Percentiles rank a stretch among this genome's conserved stretches.
Conservation (phyloP, 108 stramenopile species). For the Cyclostephanos invisitatus region DNA sequence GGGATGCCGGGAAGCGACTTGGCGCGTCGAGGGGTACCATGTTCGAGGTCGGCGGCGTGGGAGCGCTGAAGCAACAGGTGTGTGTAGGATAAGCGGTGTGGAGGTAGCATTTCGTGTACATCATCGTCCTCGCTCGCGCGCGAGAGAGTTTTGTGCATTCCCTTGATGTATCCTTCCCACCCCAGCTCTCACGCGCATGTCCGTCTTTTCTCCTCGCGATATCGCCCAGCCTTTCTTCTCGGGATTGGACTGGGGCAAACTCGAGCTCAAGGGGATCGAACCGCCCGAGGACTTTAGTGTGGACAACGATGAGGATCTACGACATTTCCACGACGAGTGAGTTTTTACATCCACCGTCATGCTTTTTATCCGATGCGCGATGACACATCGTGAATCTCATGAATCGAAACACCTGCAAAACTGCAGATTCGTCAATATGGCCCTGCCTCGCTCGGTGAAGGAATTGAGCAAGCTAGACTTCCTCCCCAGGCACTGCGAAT, state of each 20-base stretch:
- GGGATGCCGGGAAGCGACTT: constrained; percentile 85
- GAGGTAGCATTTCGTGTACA: too few species aligned
- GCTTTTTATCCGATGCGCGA: too few species aligned
- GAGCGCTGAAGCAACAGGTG: constrained; percentile 83
- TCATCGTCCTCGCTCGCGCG: too few species aligned
- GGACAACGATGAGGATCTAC: constrained; percentile 73
- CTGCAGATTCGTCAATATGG: constrained; percentile 70
- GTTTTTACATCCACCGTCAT: constrained; percentile 6
- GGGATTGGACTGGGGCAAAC: constrained; percentile 89
- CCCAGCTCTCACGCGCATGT: not conserved
- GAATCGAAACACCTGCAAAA: not conserved
- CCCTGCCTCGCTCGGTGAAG: constrained; percentile 78
- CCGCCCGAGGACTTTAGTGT: constrained; percentile 77
- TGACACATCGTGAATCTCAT: not conserved
- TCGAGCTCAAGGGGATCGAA: constrained; percentile 73
- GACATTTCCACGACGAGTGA: constrained; percentile 87
- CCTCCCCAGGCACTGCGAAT: constrained; percentile 58
- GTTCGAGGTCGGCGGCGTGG: constrained; percentile 97
- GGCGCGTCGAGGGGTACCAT: constrained; percentile 92
- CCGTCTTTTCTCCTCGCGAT: not conserved
- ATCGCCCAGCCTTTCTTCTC: constrained; percentile 74
- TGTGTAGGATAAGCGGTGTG: too few species aligned
- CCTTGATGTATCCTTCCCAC: not conserved
- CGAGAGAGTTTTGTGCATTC: not conserved
- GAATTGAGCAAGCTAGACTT: constrained; percentile 66